Evolutionary conservation across 1,139 yeast genomes (phyloP), one percentile per base, ranked within the genome.

Genomic region (Ogataea hybrid): DNA sequence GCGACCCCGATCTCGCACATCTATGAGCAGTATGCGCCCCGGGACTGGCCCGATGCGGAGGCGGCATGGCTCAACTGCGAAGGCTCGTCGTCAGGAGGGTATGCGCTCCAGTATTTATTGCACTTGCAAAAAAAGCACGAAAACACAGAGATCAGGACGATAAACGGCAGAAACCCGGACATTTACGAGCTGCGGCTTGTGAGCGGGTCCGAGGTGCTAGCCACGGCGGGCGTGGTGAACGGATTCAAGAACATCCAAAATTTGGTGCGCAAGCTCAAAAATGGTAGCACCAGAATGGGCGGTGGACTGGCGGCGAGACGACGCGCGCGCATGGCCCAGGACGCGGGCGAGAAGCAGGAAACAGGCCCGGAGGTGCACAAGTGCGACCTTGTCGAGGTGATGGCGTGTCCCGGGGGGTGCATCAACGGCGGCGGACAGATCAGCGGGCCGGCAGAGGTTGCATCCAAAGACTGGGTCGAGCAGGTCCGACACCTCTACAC

Each of bases 371-470:
- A 38, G 27, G 35, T 27, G 31, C 42, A 36, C 15, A 72, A 69
- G 35, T 83, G 87, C 55, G 95, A 88, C 51, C 87, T 85, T 56
- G 88, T 92, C 5, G 98, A 92, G 57, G 85, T 92, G 28, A 90
- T 89, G 97, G 98, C 98, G 1, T 92, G 98, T 62, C 98, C 98
- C 3, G 88, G 87, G 28, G 99, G 98, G 1, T 92, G 98, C 58
- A 85, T 90, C 44, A 92, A 92, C 58, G 99, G 99, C 7, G 97
- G 98, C 14, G 99, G 99, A 0, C 92, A 89, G 57, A 81, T 86
- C 28, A 70, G 75, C 16, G 68, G 75, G 25, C 79, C 85, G 0
- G 56, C 54, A 6, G 65, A 57, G 3, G 50, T 58, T 0, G 37
- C 50, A 9, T 69, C 67, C 30, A 73, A 71, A 48, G 69, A 65